phyloP scores from a whole-genome alignment of 169 alveolate genomes.

The Plasmodium gallinaceum region DNA sequence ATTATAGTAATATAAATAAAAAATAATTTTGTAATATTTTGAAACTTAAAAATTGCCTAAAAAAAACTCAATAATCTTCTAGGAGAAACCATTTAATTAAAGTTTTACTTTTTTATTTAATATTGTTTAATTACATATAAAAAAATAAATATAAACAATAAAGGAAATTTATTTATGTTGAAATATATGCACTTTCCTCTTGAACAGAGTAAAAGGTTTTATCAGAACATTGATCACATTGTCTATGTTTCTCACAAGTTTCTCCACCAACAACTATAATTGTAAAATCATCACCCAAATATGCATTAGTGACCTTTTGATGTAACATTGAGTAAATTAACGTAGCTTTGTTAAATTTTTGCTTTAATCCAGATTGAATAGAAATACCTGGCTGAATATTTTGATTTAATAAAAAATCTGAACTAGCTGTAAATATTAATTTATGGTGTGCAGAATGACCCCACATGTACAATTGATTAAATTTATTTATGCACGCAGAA shows the following conservation, averaged over 20 bases:
- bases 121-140: too few relatives aligned
- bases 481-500: conserved; percentile 86
- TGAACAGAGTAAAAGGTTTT: conserved; percentile 51
- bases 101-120: too few relatives aligned
- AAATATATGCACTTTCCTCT: conserved; percentile 56
- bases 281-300: conserved; percentile 84
- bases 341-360: conserved; percentile 78
- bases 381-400: conserved; percentile 90
- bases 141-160: too few relatives aligned
- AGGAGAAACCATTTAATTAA: too few relatives aligned
- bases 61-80: too few relatives aligned
- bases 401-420: conserved; percentile 83
- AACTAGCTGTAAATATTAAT: conserved; percentile 87
- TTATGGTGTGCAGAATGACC: conserved; percentile 91
- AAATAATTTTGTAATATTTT: too few relatives aligned
- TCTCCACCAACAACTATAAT: conserved; percentile 85
- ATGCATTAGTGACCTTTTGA: conserved; percentile 85
- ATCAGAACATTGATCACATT: conserved; percentile 38
- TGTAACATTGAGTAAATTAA: conserved; percentile 84
- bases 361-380: conserved; percentile 85
- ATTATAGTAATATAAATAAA: too few relatives aligned
- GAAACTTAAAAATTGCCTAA: too few relatives aligned
- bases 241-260: conserved; percentile 21
- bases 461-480: conserved; percentile 89
- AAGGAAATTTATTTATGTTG: conserved; percentile 8